Evolutionary conservation across 2,329 filamentous ascomycete genomes (phyloP).

Genomic region (Phaeosphaeriaceae sp.): DNA sequence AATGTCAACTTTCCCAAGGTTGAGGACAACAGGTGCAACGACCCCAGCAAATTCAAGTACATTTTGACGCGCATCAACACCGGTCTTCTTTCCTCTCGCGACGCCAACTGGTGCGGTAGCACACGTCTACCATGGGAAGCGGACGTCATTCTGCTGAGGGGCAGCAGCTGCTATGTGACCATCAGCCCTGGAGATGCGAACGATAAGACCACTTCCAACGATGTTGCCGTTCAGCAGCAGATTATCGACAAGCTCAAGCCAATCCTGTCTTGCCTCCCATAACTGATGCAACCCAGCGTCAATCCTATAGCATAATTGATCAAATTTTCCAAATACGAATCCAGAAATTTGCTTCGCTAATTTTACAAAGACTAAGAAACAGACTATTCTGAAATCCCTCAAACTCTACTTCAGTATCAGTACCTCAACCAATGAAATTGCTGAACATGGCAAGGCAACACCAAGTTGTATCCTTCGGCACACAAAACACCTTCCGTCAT

Average conservation of each 20-base stretch:
- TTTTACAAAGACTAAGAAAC: neutral
- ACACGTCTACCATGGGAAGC: slow-evolving; percentile 66
- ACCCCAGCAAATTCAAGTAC: slow-evolving; percentile 65
- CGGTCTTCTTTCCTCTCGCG: slow-evolving; percentile 47
- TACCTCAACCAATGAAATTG: slow-evolving; percentile 40
- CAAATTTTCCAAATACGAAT: neutral
- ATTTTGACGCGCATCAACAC: slow-evolving; percentile 68
- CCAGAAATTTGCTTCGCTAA: neutral
- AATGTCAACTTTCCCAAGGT: slow-evolving; percentile 74
- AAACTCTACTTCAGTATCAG: slow-evolving; percentile 4
- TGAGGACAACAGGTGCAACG: slow-evolving; percentile 57
- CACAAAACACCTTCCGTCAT: slow-evolving; percentile 34
- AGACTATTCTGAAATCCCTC: neutral
- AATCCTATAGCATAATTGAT: neutral
- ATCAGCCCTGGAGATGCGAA: slow-evolving; percentile 68
- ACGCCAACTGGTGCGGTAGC: slow-evolving; percentile 65
- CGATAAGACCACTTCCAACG: slow-evolving; percentile 66
- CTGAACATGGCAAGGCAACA: slow-evolving; percentile 31
- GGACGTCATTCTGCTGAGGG: slow-evolving; percentile 57
- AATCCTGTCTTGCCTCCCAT: slow-evolving; percentile 28
- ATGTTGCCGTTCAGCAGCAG: slow-evolving; percentile 42
- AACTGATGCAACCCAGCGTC: neutral
- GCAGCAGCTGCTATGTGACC: slow-evolving; percentile 63
- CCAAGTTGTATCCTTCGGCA: slow-evolving; percentile 39
- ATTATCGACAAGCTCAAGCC: slow-evolving; percentile 37